Percentiles rank a stretch among this genome's conserved stretches.
Evolutionary conservation across 805 yeast genomes (phyloP).

Genomic region (Candida nanaspora): DNA sequence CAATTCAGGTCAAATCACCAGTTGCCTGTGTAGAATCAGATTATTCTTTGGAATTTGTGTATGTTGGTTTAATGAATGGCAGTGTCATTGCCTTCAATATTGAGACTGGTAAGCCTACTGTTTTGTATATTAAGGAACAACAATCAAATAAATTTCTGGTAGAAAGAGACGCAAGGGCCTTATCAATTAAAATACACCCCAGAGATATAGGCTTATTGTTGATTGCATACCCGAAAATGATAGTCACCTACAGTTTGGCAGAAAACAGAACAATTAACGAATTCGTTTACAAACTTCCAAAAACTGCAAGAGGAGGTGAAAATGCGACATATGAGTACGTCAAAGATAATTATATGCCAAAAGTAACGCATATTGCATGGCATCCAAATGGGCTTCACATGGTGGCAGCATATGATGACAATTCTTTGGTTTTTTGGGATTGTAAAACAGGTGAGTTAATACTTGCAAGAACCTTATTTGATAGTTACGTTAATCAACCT

Average conservation of each 20-base stretch:
- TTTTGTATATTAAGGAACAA: constrained; percentile 59
- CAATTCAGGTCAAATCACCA: constrained; percentile 55
- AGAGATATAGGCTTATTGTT: constrained; percentile 77
- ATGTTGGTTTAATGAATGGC: constrained; percentile 77
- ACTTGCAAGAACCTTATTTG: constrained; percentile 67
- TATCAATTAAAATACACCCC: constrained; percentile 74
- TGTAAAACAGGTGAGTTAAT: constrained; percentile 66
- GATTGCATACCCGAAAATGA: constrained; percentile 63
- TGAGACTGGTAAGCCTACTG: constrained; percentile 65
- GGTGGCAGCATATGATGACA: constrained; percentile 73
- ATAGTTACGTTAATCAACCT: constrained; percentile 55
- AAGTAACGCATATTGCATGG: constrained; percentile 50
- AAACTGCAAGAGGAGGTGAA: constrained; percentile 70
- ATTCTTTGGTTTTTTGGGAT: constrained; percentile 90
- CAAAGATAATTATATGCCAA: constrained; percentile 21
- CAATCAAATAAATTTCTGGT: constrained; percentile 58
- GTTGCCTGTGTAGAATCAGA: constrained; percentile 71
- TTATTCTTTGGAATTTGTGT: constrained; percentile 83
- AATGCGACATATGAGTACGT: constrained; percentile 24
- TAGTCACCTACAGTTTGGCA: constrained; percentile 61
- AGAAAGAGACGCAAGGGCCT: constrained; percentile 46
- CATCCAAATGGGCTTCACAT: constrained; percentile 92
- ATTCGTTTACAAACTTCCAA: constrained; percentile 55
- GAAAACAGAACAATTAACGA: constrained; percentile 49
- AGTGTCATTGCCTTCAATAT: constrained; percentile 66